Evolutionary conservation across 176 grass and related monocot species (phyloP).

Genomic region (Bonia amplexicaulis): DNA sequence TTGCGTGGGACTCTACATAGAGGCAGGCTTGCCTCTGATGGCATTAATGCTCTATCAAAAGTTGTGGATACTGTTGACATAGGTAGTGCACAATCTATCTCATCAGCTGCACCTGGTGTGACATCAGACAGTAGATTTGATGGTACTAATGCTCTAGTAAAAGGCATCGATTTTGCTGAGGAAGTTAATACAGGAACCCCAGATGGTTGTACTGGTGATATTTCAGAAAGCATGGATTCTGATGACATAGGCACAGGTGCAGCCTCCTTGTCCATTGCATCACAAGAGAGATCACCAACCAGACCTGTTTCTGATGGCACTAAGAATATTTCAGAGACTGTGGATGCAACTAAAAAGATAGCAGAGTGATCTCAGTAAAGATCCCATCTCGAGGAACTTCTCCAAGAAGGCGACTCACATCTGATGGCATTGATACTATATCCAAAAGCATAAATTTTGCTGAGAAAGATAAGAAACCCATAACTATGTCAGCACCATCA

Average conservation of each 20-base stretch:
- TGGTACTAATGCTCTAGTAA: slow-evolving; percentile 12
- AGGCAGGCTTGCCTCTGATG: background rate
- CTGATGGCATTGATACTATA: slow-evolving; percentile 38
- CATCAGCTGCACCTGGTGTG: slow-evolving; percentile 17
- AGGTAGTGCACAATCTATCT: background rate
- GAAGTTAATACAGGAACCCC: background rate
- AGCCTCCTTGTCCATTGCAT: slow-evolving; percentile 25
- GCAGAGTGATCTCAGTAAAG: slow-evolving; percentile 25
- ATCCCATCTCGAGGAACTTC: slow-evolving; percentile 48
- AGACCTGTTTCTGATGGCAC: slow-evolving; percentile 18
- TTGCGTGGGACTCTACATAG: background rate
- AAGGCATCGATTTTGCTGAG: slow-evolving; percentile 13
- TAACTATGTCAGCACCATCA: slow-evolving; percentile 22
- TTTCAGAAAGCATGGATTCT: slow-evolving; percentile 32
- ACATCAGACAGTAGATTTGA: slow-evolving; percentile 31
- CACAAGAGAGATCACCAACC: slow-evolving; percentile 15
- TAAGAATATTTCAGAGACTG: slow-evolving; percentile 22
- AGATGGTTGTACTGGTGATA: slow-evolving; percentile 18
- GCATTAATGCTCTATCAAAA: slow-evolving; percentile 5
- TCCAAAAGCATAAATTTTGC: slow-evolving; percentile 35
- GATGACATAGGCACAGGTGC: slow-evolving; percentile 6
- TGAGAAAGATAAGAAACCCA: slow-evolving; percentile 42
- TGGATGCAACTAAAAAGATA: slow-evolving; percentile 20
- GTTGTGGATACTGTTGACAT: slow-evolving; percentile 6
- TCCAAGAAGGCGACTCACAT: slow-evolving; percentile 48